phyloP scores from a whole-genome alignment of 495 filamentous ascomycete species.

The Ascodesmis nigricans region DNA sequence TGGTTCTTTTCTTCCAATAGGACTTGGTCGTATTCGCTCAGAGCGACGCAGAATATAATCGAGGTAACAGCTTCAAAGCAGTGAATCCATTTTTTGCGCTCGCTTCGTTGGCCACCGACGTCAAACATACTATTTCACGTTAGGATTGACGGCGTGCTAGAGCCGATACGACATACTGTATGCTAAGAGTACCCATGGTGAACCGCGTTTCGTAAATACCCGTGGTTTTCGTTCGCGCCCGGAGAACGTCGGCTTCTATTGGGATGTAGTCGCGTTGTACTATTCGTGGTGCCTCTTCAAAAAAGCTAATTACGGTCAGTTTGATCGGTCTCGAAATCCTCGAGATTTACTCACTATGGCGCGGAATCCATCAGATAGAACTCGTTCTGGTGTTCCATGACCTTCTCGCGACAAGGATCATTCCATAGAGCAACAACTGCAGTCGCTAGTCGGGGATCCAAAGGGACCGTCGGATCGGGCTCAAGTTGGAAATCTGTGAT shows the following conservation, averaged over 20 bases:
- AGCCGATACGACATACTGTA: conserved; percentile 43
- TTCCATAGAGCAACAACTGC: conserved; percentile 77
- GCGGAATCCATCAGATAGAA: conserved; percentile 99
- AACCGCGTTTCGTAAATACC: conserved; percentile 98
- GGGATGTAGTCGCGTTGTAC: conserved; percentile 68
- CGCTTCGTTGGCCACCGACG: conserved; percentile 87
- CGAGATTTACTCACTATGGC: conserved; percentile 53
- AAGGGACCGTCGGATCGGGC: conserved; percentile 58
- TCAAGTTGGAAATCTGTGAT: conserved; percentile 74
- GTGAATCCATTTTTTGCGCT: conserved; percentile 99
- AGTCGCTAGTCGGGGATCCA: conserved; percentile 56
- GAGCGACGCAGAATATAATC: conserved; percentile 97
- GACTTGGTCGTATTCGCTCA: conserved; percentile 97
- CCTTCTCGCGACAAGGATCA: conserved; percentile 58
- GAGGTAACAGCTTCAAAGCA: conserved; percentile 99
- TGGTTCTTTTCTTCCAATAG: conserved; percentile 92
- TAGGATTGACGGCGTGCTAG: conserved; percentile 14
- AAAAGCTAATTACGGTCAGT: conserved; percentile 41
- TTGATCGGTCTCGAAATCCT: neutral
- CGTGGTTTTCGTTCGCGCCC: conserved; percentile 95
- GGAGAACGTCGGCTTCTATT: conserved; percentile 75
- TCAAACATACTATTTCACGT: conserved; percentile 68
- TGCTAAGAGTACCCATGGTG: conserved; percentile 92
- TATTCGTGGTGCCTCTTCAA: conserved; percentile 78
- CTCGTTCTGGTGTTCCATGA: conserved; percentile 87